Percentiles rank a stretch among this genome's conserved stretches.
Evolutionary conservation across 148 eudicot species (phyloP).

Genomic region (Gaultheria prostrata): DNA sequence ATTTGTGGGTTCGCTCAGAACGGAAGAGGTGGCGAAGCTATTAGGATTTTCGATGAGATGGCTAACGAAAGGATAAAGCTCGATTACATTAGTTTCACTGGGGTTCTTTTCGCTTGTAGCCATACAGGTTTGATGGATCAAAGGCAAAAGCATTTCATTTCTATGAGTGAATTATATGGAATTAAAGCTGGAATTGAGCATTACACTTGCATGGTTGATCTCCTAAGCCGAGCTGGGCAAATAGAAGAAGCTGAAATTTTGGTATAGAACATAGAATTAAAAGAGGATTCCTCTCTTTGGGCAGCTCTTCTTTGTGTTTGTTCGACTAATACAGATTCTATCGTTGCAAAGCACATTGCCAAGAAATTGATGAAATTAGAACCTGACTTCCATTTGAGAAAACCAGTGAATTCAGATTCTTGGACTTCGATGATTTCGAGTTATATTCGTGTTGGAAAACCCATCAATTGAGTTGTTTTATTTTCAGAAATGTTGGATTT

Average conservation of each 20-base stretch:
- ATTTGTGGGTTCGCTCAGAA: slow-evolving; percentile 84
- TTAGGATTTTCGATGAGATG: slow-evolving; percentile 58
- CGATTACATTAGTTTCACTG: slow-evolving; percentile 61
- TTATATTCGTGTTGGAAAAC: slow-evolving; percentile 48
- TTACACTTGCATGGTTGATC: slow-evolving; percentile 80
- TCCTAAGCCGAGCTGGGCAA: slow-evolving; percentile 77
- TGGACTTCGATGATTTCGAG: slow-evolving; percentile 86
- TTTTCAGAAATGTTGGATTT: slow-evolving; percentile 55
- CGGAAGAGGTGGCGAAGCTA: slow-evolving; percentile 68
- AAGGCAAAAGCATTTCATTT: slow-evolving; percentile 50
- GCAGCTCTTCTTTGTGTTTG: slow-evolving; percentile 75
- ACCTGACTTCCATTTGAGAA: slow-evolving; percentile 73
- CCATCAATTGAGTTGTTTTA: slow-evolving; percentile 34
- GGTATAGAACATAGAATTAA: slow-evolving; percentile 47
- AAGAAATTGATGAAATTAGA: slow-evolving; percentile 61
- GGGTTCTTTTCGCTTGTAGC: slow-evolving; percentile 83
- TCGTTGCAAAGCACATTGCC: slow-evolving; percentile 73
- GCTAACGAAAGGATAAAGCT: slow-evolving; percentile 50
- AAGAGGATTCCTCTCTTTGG: slow-evolving; percentile 57
- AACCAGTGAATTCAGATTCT: too few species aligned
- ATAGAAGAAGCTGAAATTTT: slow-evolving; percentile 72
- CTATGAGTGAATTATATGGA: slow-evolving; percentile 47
- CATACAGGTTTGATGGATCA: slow-evolving; percentile 76
- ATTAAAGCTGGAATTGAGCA: slow-evolving; percentile 64
- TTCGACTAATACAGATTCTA: slow-evolving; percentile 50